Evolutionary conservation across 495 filamentous ascomycete species (phyloP).

Genomic region (Aspergillus nanangensis): DNA sequence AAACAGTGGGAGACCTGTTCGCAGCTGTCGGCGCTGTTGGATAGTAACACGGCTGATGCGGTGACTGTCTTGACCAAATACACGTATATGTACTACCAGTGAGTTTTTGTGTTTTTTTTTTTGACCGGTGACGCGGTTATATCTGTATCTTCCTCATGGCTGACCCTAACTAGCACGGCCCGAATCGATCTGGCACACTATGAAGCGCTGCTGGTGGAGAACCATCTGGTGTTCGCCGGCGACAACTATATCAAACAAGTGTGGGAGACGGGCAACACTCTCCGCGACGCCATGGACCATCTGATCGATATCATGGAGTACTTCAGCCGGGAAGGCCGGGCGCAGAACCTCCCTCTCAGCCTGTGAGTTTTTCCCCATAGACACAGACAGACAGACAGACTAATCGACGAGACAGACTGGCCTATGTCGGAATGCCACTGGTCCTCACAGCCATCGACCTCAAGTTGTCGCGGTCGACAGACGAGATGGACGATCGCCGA

Average conservation of each 20-base stretch:
- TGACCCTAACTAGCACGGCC: no score
- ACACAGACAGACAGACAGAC: no score
- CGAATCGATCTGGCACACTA: slow-evolving; percentile 26
- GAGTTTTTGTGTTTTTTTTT: no score
- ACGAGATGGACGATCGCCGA: slow-evolving; percentile 15
- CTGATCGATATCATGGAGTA: slow-evolving; percentile 26
- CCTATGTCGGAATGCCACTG: slow-evolving; percentile 30
- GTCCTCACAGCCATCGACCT: slow-evolving; percentile 31
- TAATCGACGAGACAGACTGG: slow-evolving; percentile 12
- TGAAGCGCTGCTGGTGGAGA: slow-evolving; percentile 21
- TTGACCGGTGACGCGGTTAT: no score
- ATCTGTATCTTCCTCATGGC: no score
- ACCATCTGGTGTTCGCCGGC: slow-evolving; percentile 11
- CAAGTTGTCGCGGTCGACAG: slow-evolving; percentile 24
- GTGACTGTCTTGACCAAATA: slow-evolving; percentile 36
- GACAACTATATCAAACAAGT: slow-evolving; percentile 13
- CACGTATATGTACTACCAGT: slow-evolving; percentile 51
- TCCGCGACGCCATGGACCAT: slow-evolving; percentile 18
- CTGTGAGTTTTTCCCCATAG: slow-evolving; percentile 25
- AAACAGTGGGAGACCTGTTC: slow-evolving; percentile 17
- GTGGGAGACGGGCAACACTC: slow-evolving; percentile 13
- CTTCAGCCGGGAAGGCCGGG: slow-evolving; percentile 21
- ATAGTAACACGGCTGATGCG: slow-evolving; percentile 20
- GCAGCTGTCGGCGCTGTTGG: slow-evolving; percentile 3
- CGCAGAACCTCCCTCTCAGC: slow-evolving; percentile 25